phyloP scores from a whole-genome alignment of 805 yeast genomes.

The Kodamaea kakaduensis region DNA sequence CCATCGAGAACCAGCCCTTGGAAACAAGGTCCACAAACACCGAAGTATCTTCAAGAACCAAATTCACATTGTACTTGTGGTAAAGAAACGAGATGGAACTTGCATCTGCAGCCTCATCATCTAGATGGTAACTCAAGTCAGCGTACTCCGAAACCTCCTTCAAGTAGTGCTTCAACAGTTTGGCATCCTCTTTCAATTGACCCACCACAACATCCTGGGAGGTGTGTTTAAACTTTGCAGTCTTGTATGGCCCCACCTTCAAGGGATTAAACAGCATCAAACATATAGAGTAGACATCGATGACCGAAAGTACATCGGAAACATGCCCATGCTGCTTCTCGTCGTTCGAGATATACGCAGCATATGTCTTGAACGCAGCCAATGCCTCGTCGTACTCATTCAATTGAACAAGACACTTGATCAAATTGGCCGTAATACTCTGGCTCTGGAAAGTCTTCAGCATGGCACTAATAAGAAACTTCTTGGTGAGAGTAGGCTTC shows the following conservation, averaged over 20 bases:
- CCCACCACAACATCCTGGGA: conserved; percentile 19
- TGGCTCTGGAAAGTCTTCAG: conserved; percentile 37
- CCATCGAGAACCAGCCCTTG: conserved; percentile 36
- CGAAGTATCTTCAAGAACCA: conserved; percentile 25
- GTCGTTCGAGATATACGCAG: conserved; percentile 30
- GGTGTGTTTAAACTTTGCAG: conserved; percentile 17
- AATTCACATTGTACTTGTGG: conserved; percentile 30
- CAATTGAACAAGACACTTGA: conserved; percentile 29
- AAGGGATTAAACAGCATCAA: conserved; percentile 35
- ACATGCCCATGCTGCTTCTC: conserved; percentile 28
- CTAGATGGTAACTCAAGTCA: conserved; percentile 22
- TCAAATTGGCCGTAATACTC: conserved; percentile 28
- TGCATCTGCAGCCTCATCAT: conserved; percentile 10
- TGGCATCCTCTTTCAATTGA: conserved; percentile 16
- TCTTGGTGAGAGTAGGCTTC: conserved; percentile 21
- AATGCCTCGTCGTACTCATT: conserved; percentile 41
- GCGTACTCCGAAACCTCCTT: conserved; percentile 18
- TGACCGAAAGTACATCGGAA: conserved; percentile 29
- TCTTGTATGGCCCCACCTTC: conserved; percentile 13
- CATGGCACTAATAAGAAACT: conserved; percentile 27
- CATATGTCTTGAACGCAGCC: conserved; percentile 38
- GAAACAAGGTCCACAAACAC: conserved; percentile 27
- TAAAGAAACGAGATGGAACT: conserved; percentile 32
- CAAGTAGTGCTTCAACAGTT: conserved; percentile 24
- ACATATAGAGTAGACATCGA: conserved; percentile 32